phyloP scores from a whole-genome alignment of 805 yeast genomes.

The Starmerella geochares region DNA sequence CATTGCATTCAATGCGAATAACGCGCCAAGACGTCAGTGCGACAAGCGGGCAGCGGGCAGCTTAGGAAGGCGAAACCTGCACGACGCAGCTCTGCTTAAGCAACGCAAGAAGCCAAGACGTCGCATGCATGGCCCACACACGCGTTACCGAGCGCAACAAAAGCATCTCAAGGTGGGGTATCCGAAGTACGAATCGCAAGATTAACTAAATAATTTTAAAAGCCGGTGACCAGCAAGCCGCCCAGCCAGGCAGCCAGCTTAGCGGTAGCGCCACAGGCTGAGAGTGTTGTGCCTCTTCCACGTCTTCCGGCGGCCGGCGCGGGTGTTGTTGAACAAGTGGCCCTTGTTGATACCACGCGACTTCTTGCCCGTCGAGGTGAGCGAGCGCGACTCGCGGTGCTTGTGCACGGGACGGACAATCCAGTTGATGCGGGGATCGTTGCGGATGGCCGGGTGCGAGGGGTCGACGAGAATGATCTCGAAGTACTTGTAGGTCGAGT shows the following conservation, averaged over 20 bases:
- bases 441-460: slow-evolving; percentile 95
- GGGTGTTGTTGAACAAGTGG: slow-evolving; percentile 97
- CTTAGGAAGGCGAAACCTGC: too few relatives aligned
- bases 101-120: neutral
- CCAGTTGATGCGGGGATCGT: slow-evolving; percentile 99
- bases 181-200: neutral
- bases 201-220: slow-evolving; percentile 6
- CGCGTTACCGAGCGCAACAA: too few relatives aligned
- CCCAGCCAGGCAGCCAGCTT: slow-evolving; percentile 33
- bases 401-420: slow-evolving; percentile 99
- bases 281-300: slow-evolving; percentile 99
- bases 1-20: too few relatives aligned
- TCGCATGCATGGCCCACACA: neutral
- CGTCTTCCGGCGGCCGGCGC: slow-evolving; percentile 97
- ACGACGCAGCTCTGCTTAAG: too few relatives aligned
- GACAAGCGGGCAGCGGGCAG: too few relatives aligned
- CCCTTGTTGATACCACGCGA: slow-evolving; percentile 99
- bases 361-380: slow-evolving; percentile 95
- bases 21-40: too few relatives aligned
- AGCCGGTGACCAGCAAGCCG: neutral
- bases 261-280: slow-evolving; percentile 99
- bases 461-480: slow-evolving; percentile 98
- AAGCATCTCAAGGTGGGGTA: too few relatives aligned
- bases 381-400: slow-evolving; percentile 99
- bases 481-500: slow-evolving; percentile 97